phyloP scores from a whole-genome alignment of 805 yeast genomes.

The Yamadazyma olivae region DNA sequence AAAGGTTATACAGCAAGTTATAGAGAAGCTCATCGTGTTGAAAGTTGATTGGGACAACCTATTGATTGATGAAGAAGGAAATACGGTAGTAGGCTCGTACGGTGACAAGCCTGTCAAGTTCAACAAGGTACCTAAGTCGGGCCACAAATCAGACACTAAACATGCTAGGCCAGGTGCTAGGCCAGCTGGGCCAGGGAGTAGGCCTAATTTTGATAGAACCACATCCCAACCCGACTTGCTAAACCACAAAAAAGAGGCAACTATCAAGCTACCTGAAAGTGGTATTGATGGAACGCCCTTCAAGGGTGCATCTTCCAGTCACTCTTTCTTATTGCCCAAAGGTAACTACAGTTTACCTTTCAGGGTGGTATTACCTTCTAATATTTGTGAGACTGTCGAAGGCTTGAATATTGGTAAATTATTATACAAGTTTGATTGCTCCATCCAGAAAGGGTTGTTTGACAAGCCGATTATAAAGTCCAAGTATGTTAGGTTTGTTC shows the following conservation, averaged over 20 bases:
- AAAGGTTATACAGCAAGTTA: conserved; percentile 27
- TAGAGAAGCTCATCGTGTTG: conserved; percentile 38
- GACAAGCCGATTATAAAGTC: conserved; percentile 32
- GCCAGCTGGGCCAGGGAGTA: background rate
- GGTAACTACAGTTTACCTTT: conserved; percentile 56
- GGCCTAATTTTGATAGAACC: conserved; percentile 21
- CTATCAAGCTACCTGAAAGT: conserved; percentile 26
- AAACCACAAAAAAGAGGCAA: conserved; percentile 3
- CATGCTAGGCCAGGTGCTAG: background rate
- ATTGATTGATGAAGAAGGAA: conserved; percentile 37
- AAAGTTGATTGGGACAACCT: conserved; percentile 49
- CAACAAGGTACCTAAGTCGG: background rate
- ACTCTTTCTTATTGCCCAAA: conserved; percentile 43
- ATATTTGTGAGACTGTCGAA: conserved; percentile 49
- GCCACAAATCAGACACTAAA: background rate
- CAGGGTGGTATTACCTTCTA: conserved; percentile 41
- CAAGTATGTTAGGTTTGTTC: conserved; percentile 41
- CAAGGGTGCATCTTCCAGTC: conserved; percentile 21
- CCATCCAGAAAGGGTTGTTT: conserved; percentile 40
- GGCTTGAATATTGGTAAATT: conserved; percentile 43
- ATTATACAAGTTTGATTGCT: conserved; percentile 40
- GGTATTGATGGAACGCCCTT: conserved; percentile 47
- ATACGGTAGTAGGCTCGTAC: conserved; percentile 37
- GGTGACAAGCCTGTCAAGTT: conserved; percentile 32
- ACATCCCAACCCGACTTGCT: conserved; percentile 25